Conservation (phyloP, 2,329 filamentous ascomycete genomes). For the Diaporthe caulivora region DNA sequence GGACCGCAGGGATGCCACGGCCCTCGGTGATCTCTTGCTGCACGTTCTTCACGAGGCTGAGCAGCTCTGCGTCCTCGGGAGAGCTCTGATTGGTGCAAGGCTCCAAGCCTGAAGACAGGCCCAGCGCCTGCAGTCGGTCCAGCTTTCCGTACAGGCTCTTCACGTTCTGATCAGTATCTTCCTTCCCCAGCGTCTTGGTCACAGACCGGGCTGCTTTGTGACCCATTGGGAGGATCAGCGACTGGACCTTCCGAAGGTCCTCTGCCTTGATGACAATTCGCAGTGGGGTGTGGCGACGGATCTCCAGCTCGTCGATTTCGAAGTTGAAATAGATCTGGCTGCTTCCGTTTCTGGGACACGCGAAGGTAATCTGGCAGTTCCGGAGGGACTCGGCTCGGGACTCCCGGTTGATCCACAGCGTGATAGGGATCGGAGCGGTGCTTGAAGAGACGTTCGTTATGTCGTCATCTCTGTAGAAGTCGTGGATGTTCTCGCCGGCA, state of each 20-base stretch:
- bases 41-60: neutral
- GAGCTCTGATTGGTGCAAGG: neutral
- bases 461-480: neutral
- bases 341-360: neutral
- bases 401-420: neutral
- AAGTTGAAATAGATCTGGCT: slow-evolving; percentile 10
- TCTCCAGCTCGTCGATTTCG: neutral
- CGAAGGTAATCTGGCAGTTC: neutral
- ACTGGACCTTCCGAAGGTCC: slow-evolving; percentile 1
- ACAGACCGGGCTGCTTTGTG: neutral
- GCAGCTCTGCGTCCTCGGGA: neutral
- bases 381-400: neutral
- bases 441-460: neutral
- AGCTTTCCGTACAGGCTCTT: neutral
- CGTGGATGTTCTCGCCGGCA: neutral
- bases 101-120: neutral
- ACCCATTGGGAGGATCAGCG: neutral
- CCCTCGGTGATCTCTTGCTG: neutral
- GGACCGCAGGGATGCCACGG: neutral
- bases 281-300: neutral
- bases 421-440: neutral
- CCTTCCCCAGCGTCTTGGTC: neutral
- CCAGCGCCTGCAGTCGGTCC: neutral
- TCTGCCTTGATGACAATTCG: neutral
- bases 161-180: too few species aligned